Evolutionary conservation across 192 early-diverging fungal genomes (phyloP).

Genomic region (Backusella morwellensis): DNA sequence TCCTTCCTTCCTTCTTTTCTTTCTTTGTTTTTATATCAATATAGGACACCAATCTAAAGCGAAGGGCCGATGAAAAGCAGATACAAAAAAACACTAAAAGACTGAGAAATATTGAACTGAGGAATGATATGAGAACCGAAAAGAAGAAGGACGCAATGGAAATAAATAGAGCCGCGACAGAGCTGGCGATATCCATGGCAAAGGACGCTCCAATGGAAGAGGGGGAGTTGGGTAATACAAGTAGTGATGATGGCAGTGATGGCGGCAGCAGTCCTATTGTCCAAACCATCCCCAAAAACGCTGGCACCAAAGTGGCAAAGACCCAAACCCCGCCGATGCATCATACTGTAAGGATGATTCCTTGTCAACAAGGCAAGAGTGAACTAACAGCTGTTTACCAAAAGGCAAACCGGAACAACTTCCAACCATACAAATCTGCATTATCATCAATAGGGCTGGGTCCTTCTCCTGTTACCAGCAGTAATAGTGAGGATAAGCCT

Average conservation of each 20-base stretch:
- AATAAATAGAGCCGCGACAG: background rate
- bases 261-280: background rate
- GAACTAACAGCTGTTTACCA: background rate
- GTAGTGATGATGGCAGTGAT: background rate
- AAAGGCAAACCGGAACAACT: background rate
- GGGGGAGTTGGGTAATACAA: background rate
- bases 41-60: background rate
- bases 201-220: background rate
- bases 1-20: background rate
- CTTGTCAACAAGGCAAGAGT: background rate
- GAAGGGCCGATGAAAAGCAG: background rate
- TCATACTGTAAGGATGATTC: background rate
- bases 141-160: background rate
- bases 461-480: background rate
- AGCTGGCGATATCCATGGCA: background rate
- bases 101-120: background rate
- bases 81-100: background rate
- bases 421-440: background rate
- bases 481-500: background rate
- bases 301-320: background rate
- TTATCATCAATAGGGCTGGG: background rate
- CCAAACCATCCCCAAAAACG: background rate
- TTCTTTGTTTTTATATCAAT: background rate
- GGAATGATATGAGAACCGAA: background rate
- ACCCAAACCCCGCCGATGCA: background rate